Evolutionary conservation across 2,329 filamentous ascomycete genomes (phyloP).

Genomic region (Claviceps sp.): DNA sequence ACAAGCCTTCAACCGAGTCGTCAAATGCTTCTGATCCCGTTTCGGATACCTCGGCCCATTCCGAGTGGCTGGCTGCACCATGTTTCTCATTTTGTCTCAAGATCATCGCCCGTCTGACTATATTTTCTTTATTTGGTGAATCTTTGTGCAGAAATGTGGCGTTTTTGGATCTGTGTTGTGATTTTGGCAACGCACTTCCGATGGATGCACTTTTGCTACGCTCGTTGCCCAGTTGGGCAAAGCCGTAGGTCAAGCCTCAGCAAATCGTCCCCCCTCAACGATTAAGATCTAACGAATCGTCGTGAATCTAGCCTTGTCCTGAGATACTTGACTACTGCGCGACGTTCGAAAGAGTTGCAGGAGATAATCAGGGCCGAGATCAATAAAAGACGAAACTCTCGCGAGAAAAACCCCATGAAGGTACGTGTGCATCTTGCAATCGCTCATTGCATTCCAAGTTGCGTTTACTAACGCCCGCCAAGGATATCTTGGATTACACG

Average conservation of each 20-base stretch:
- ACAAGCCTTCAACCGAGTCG: too few relatives aligned
- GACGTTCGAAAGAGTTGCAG: slow-evolving; percentile 1
- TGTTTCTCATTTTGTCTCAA: slow-evolving; percentile 9
- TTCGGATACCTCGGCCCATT: too few relatives aligned
- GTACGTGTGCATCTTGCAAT: not conserved
- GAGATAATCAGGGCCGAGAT: slow-evolving; percentile 5
- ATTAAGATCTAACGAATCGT: not conserved
- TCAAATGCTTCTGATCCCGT: too few relatives aligned
- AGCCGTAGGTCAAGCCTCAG: slow-evolving; percentile 3
- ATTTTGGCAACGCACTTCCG: slow-evolving; percentile 6
- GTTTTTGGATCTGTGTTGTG: slow-evolving; percentile 7
- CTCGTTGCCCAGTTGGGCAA: slow-evolving; percentile 2
- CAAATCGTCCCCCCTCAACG: not conserved
- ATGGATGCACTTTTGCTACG: slow-evolving; percentile 7
- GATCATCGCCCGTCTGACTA: slow-evolving; percentile 7
- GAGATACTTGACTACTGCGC: slow-evolving; percentile 1
- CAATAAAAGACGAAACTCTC: not conserved
- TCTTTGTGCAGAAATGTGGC: slow-evolving; percentile 5
- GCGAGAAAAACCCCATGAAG: slow-evolving; percentile 5
- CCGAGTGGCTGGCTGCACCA: slow-evolving; percentile 1
- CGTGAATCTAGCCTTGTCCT: slow-evolving; percentile 1
- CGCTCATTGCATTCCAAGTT: not conserved
- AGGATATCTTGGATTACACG: slow-evolving; percentile 8
- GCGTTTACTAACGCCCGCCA: not conserved
- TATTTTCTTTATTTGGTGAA: slow-evolving; percentile 6